Evolutionary conservation across 805 yeast genomes (phyloP).

Genomic region (Groenewaldozyma tartarivorans): DNA sequence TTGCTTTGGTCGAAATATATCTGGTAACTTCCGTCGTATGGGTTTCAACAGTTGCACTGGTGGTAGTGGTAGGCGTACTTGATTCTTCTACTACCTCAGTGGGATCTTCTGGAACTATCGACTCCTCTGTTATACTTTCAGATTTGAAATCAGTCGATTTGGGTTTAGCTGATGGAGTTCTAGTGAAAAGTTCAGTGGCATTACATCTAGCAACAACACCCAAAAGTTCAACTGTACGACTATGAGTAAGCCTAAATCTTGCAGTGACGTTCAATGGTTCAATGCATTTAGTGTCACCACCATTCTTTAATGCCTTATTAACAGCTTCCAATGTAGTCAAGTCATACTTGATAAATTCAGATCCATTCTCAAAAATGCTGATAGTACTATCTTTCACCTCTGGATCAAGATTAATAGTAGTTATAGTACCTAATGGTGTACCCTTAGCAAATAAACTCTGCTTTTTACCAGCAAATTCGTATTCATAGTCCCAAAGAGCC

Average conservation of each 20-base stretch:
- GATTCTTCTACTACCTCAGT: no score
- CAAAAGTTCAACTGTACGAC: slow-evolving; percentile 14
- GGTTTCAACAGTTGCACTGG: no score
- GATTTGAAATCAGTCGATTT: slow-evolving; percentile 6
- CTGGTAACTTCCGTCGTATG: background rate
- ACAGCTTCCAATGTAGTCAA: slow-evolving; percentile 18
- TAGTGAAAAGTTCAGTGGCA: slow-evolving; percentile 7
- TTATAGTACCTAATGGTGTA: slow-evolving; percentile 31
- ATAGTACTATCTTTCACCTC: slow-evolving; percentile 30
- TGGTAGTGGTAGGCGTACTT: no score
- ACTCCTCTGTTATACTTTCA: slow-evolving; percentile 2
- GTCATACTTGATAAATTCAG: slow-evolving; percentile 24
- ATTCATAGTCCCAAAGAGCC: slow-evolving; percentile 39
- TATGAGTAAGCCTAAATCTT: slow-evolving; percentile 11
- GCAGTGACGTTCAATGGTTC: slow-evolving; percentile 11
- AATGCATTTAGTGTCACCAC: slow-evolving; percentile 8
- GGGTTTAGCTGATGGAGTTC: no score
- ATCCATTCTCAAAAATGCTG: slow-evolving; percentile 32
- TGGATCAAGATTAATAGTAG: slow-evolving; percentile 8
- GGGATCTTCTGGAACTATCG: slow-evolving; percentile 1
- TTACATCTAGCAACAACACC: slow-evolving; percentile 11
- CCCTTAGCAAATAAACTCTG: slow-evolving; percentile 40
- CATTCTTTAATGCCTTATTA: slow-evolving; percentile 22
- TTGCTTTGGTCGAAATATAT: slow-evolving; percentile 19
- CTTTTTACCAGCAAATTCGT: slow-evolving; percentile 24